Percentiles rank a stretch among this genome's conserved stretches.
Evolutionary conservation across 2,329 filamentous ascomycete species (phyloP).

Genomic region (Tolypocladium guangdongense): DNA sequence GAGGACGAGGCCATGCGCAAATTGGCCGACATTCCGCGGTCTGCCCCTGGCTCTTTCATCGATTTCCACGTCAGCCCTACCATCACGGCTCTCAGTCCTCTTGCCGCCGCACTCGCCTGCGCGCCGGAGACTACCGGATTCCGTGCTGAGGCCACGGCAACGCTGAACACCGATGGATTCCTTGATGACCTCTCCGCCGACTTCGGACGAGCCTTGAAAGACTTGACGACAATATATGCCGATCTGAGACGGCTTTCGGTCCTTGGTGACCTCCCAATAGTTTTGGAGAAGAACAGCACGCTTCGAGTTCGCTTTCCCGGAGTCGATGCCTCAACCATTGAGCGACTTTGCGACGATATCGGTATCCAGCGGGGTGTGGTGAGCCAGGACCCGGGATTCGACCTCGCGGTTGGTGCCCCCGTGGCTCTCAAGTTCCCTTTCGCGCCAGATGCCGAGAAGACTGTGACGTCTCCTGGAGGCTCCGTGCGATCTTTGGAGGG

Average conservation of each 20-base stretch:
- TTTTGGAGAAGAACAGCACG: conserved; percentile 54
- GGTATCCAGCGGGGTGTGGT: conserved; percentile 73
- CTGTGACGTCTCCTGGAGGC: conserved; percentile 34
- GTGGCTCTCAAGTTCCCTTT: conserved; percentile 80
- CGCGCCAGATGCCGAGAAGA: conserved; percentile 45
- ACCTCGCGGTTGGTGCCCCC: conserved; percentile 52
- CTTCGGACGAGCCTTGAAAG: conserved; percentile 77
- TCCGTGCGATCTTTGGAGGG: conserved; percentile 34
- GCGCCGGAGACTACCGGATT: conserved; percentile 31
- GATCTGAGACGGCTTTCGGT: conserved; percentile 69
- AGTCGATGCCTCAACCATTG: conserved; percentile 73
- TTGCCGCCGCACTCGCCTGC: conserved; percentile 45
- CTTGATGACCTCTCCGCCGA: conserved; percentile 78
- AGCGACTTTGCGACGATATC: conserved; percentile 75
- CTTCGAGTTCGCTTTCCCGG: conserved; percentile 84
- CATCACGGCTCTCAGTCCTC: conserved; percentile 73
- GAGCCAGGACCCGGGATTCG: conserved; percentile 65
- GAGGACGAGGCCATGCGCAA: conserved; percentile 63
- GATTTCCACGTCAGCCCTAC: conserved; percentile 85
- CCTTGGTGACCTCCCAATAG: conserved; percentile 75
- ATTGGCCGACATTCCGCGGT: conserved; percentile 47
- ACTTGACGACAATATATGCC: conserved; percentile 66
- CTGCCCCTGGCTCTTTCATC: conserved; percentile 64
- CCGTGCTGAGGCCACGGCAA: conserved; percentile 35
- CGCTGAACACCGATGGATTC: conserved; percentile 72